Percentiles rank a stretch among this genome's conserved stretches.
phyloP scores from a whole-genome alignment of 805 yeast species.

The Saturnispora ahearnii region DNA sequence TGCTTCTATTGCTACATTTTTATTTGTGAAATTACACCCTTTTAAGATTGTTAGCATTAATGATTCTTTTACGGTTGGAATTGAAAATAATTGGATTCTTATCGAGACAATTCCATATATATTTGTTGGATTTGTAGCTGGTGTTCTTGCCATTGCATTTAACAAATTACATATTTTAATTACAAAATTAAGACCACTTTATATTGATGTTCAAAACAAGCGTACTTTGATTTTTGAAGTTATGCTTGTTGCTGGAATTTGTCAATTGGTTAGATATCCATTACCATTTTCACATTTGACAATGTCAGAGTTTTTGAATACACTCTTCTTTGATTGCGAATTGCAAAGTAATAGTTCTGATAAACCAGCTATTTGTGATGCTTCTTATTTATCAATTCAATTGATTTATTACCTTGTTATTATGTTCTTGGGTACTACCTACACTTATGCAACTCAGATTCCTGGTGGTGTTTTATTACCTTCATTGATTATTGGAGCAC shows the following conservation, averaged over 20 bases:
- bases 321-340: constrained; percentile 61
- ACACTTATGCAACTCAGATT: constrained; percentile 58
- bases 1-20: constrained; percentile 62
- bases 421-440: constrained; percentile 45
- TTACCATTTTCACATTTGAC: constrained; percentile 38
- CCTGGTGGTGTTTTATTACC: constrained; percentile 67
- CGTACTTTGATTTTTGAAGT: constrained; percentile 40
- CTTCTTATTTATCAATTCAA: constrained; percentile 30
- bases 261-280: constrained; percentile 50
- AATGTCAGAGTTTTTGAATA: constrained; percentile 46
- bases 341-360: constrained; percentile 5
- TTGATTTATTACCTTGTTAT: constrained; percentile 12
- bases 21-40: constrained; percentile 44
- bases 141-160: constrained; percentile 50
- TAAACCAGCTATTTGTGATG: constrained; percentile 14
- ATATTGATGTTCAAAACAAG: constrained; percentile 20
- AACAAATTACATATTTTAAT: constrained; percentile 38
- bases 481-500: constrained; percentile 52
- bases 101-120: constrained; percentile 67
- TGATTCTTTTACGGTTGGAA: constrained; percentile 51
- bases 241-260: constrained; percentile 33
- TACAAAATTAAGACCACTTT: constrained; percentile 26
- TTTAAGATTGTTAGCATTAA: constrained; percentile 34
- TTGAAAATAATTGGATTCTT: constrained; percentile 63
- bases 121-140: constrained; percentile 63